Evolutionary conservation across 345 rosid species (phyloP).

Genomic region (Arabis alpina): DNA sequence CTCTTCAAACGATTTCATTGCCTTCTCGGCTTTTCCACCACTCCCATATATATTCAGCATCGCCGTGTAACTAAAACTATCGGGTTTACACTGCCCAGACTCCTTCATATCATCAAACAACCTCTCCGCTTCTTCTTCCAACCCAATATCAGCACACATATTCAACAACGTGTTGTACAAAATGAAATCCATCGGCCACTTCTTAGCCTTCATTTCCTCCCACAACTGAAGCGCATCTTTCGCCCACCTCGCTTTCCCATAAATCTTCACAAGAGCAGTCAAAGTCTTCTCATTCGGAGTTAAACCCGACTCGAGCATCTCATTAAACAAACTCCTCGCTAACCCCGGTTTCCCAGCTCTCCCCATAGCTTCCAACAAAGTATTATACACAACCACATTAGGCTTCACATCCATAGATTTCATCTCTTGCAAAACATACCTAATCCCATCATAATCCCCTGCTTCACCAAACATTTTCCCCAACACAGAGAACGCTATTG

Average conservation of each 20-base stretch:
- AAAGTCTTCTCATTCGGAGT: constrained; percentile 79
- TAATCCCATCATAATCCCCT: constrained; percentile 91
- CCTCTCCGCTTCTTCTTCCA: constrained; percentile 83
- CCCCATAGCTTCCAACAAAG: constrained; percentile 85
- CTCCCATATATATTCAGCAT: constrained; percentile 87
- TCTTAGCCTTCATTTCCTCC: constrained; percentile 71
- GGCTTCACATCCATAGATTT: constrained; percentile 75
- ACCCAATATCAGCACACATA: constrained; percentile 91
- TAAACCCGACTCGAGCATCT: constrained; percentile 74
- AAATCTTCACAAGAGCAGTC: constrained; percentile 80
- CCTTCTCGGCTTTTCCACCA: constrained; percentile 72
- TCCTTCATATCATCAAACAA: constrained; percentile 81
- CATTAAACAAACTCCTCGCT: constrained; percentile 78
- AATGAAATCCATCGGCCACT: constrained; percentile 87
- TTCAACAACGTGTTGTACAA: constrained; percentile 83
- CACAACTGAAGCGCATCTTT: constrained; percentile 77
- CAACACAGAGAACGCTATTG: constrained; percentile 75
- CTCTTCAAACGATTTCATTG: constrained; percentile 68
- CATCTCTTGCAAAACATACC: constrained; percentile 90
- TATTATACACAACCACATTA: constrained; percentile 79
- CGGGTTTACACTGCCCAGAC: constrained; percentile 60
- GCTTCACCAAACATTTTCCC: constrained; percentile 94
- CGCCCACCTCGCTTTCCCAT: constrained; percentile 92
- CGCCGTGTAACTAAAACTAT: constrained; percentile 85
- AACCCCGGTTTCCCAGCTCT: constrained; percentile 92